Base-by-base conservation (phyloP, 1,284 basidiomycete species). In the Cryptococcus deneoformans region DNA sequence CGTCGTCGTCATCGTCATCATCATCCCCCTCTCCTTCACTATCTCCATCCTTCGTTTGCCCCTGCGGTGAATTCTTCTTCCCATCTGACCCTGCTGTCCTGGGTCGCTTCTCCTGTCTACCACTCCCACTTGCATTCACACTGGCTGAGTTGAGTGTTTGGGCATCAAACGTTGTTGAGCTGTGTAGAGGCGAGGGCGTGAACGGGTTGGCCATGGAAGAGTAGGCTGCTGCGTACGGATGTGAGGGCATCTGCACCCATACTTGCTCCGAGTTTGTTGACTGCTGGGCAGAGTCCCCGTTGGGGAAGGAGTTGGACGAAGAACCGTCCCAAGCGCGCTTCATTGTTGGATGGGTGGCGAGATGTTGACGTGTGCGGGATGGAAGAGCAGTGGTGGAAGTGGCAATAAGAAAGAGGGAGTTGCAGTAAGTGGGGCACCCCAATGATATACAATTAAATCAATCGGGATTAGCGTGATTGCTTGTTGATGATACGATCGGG, bases 201-300 rank as follows among this genome's bases (percentile, higher is more conserved):
- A 66, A 70, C 9, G 67, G 64, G 49, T 64, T 70, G 2, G 69
- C 57, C 48, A 76, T 67, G 52, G 58, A 61, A 29, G 63, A 61
- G 55, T 76, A 76, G 4, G 69, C 69, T 20, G 67, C 63, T 3
- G 74, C 72, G 61, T 76, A 76, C 2, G 72, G 74, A 53, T 76
- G 74, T 20, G 61, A 62, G 14, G 59, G 46, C 54, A 61, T 53
- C 36, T 59, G 55, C 3, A 58, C 60, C 65, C 63, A 66, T 24
- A 58, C 52, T 2, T 53, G 49, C 7, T 59, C 58, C 29, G 29
- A 29, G 29, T 29, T 29, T 2, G 29, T 29, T 29, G 29, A 29
- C 29, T 29, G 29, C 29, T 29, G 29, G 29, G 29, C 29, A 29
- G 29, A 29, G 29, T 29, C 29, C 29, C 29, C 29, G 29, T 29